Evolutionary conservation across 2,329 filamentous ascomycete genomes (phyloP), one percentile per base, ranked within the genome.

Genomic region (Diplodia corticola): DNA sequence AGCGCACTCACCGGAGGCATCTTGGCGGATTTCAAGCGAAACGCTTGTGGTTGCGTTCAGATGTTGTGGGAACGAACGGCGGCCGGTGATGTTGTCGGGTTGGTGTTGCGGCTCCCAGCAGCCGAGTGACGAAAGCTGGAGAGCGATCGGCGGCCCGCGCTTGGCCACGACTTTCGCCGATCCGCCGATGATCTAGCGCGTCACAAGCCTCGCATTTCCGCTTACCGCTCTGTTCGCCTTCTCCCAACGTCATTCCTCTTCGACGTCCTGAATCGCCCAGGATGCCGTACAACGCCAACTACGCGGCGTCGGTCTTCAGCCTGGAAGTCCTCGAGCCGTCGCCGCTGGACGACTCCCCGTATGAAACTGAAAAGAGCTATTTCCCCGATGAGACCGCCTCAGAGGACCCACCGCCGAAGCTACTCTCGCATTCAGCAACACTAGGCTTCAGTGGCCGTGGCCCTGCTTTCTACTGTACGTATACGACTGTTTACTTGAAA

Each of bases 261-360:
- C 70, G 64, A 65, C 65, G 17, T 60, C 67, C 20, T 64, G 69
- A 40, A 3, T 10, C 46, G n/a, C 24, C 46, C 28, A 63, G 50
- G 49, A 66, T 69, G 24, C 63, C 72, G 30, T 72, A 73, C 48
- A 69, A 70, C 24, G 60, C 71, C 44, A 70, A 69, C 17, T 74
- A 75, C 26, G 73, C 73, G 68, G 83, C 84, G 72, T 87, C 87
- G 44, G 78, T 88, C 63, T 80, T 87, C 67, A 89, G 89, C 49
- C 84, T 97, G 67, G 84, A 89, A 61, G 88, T 94, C 74, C 82
- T 97, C 68, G 93, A 96, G 63, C 93, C 93, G 3, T 88, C 88
- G 24, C 93, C 93, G 0, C 91, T 96, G 50, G 90, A 89, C 64
- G 83, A 88, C 61, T 80, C 76, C 66, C 77, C 75, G 67, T 71